A percentile compares a stretch with the other conserved stretches of the same genome.
Conservation (phyloP, 2,329 filamentous ascomycete species). For the Pyricularia grisea region DNA sequence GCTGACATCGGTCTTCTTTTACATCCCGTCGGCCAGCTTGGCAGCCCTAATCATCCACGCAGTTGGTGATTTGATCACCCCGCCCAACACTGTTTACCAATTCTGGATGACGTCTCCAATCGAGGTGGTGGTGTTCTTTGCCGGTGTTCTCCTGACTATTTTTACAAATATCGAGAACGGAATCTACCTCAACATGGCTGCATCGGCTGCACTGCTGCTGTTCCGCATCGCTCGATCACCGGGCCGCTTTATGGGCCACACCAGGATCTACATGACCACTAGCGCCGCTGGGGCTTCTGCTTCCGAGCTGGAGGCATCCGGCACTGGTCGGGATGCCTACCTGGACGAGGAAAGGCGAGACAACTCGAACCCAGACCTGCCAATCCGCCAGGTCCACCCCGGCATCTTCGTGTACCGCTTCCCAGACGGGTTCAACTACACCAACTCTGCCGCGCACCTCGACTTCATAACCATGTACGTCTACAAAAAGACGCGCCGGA, state of each 20-base stretch:
- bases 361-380: slow-evolving; percentile 33
- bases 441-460: slow-evolving; percentile 38
- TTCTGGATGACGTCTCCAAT: slow-evolving; percentile 40
- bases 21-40: slow-evolving; percentile 74
- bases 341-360: slow-evolving; percentile 30
- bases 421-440: slow-evolving; percentile 41
- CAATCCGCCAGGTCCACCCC: slow-evolving; percentile 31
- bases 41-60: slow-evolving; percentile 93
- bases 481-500: slow-evolving; percentile 28
- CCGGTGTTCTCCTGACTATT: slow-evolving; percentile 12
- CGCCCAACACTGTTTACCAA: slow-evolving; percentile 6
- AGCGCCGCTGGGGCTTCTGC: slow-evolving; percentile 7
- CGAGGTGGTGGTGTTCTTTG: slow-evolving; percentile 11
- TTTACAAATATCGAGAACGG: slow-evolving; percentile 40
- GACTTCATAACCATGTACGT: slow-evolving; percentile 30
- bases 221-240: slow-evolving; percentile 34
- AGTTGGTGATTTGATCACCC: slow-evolving; percentile 54
- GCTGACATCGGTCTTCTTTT: slow-evolving; percentile 82
- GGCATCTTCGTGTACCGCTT: slow-evolving; percentile 44
- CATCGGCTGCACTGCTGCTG: slow-evolving; percentile 32
- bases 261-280: slow-evolving; percentile 7
- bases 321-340: slow-evolving; percentile 23
- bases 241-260: slow-evolving; percentile 35
- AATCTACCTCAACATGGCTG: slow-evolving; percentile 37
- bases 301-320: slow-evolving; percentile 2